These are phyloP conservation scores for Colletotrichum tofieldiae DNA, from an alignment of 2,329 filamentous ascomycete genomes.

Conservation along the genomic window DNA sequence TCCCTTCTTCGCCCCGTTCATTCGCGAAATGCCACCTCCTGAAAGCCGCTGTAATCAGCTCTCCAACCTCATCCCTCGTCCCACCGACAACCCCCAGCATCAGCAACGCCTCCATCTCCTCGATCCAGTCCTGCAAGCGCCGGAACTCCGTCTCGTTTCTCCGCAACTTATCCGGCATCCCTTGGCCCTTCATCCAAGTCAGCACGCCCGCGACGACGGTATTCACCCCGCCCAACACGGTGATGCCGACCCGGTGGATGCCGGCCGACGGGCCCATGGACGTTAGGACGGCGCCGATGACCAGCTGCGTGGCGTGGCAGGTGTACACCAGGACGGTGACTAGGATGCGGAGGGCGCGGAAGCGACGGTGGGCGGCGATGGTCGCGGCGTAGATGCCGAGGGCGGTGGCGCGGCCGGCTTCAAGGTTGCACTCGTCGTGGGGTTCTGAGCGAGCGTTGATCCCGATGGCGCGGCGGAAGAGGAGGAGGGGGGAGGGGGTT, in stretches of 20 bases:
- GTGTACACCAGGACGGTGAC: slow-evolving; percentile 58
- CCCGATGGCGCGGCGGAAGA: slow-evolving; percentile 61
- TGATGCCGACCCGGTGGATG: slow-evolving; percentile 67
- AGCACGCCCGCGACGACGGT: slow-evolving; percentile 75
- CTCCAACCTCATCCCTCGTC: slow-evolving; percentile 59
- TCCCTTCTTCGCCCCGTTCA: slow-evolving; percentile 58
- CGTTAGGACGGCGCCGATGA: slow-evolving; percentile 64
- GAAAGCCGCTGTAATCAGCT: slow-evolving; percentile 60
- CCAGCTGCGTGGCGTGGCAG: slow-evolving; percentile 61
- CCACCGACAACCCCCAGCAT: slow-evolving; percentile 59
- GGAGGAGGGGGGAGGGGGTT: slow-evolving; percentile 58
- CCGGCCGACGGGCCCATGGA: slow-evolving; percentile 62
- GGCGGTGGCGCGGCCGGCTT: slow-evolving; percentile 53
- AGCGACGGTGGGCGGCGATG: slow-evolving; percentile 52
- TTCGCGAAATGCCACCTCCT: slow-evolving; percentile 61
- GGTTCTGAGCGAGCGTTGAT: slow-evolving; percentile 54
- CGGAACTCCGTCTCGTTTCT: slow-evolving; percentile 64
- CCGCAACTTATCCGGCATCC: slow-evolving; percentile 62
- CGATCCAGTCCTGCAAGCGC: slow-evolving; percentile 67
- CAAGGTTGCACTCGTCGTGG: slow-evolving; percentile 49
- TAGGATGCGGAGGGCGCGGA: slow-evolving; percentile 52
- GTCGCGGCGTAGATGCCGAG: slow-evolving; percentile 60
- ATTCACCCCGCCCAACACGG: slow-evolving; percentile 73
- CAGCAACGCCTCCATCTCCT: slow-evolving; percentile 65
- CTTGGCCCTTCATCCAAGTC: slow-evolving; percentile 68